Evolutionary conservation across 2,329 filamentous ascomycete species (phyloP), one percentile per base, ranked within the genome.

Genomic region (Hypoxylon sp.): DNA sequence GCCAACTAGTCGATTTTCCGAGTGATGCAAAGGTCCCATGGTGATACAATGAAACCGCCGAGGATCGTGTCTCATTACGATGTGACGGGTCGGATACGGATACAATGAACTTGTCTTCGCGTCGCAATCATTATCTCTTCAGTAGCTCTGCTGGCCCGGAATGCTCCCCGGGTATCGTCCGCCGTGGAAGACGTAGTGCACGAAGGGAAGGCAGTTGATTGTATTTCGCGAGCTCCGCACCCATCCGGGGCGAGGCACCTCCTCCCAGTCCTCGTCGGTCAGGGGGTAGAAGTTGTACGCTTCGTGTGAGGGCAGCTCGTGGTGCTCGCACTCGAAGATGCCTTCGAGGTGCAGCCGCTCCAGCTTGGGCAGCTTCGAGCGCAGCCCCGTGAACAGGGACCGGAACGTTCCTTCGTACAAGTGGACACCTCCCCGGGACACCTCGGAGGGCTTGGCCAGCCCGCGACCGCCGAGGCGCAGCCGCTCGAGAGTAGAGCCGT

Each of bases 401-500:
- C 73, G 70, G 60, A 79, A 81, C 0, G 73, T 77, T 5, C 80
- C 80, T 33, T 77, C 73, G 52, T 74, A 74, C 9, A 83, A 70
- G 50, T 77, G 74, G 26, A 82, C 69, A 10, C 80, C 79, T 15
- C 79, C 79, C 18, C 74, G 73, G 17, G 74, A 73, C 2, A 72
- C 64, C 62, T 77, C 76, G 56, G 73, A 71, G 4, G 73, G 72
- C 27, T 73, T 73, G 35, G 74, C 75, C 10, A 78, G 64, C 4
- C 79, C 79, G 15, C 74, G 71, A 3, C 78, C 78, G 15, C 80
- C 80, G 8, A 83, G 72, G 2, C 78, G 76, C 6, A 82, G 66
- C 1, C 75, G 72, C 40, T 70, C 65, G 23, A 82, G 70, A 0
- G 75, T 77, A 3, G 67, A 41, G 9, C 72, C 72, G 58, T 81